These are phyloP conservation scores for Cryphonectria japonica DNA, from an alignment of 2,329 filamentous ascomycete genomes.

Conservation along the genomic window DNA sequence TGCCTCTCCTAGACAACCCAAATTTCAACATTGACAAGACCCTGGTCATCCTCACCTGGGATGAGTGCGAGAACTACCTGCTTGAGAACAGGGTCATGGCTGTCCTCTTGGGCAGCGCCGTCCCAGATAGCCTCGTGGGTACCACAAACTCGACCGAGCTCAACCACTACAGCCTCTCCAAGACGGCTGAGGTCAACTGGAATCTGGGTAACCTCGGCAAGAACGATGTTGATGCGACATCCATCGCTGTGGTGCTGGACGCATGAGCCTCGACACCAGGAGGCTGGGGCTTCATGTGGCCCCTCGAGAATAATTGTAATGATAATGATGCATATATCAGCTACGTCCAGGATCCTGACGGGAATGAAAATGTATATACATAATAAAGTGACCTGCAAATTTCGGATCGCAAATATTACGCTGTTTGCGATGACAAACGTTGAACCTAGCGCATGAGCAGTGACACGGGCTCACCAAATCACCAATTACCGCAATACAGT, in stretches of 20 bases:
- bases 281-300: not conserved
- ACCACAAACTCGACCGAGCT: conserved; percentile 34
- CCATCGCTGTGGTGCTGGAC: conserved; percentile 20
- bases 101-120: conserved; percentile 34
- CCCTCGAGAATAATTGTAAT: not conserved
- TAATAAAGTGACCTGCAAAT: not conserved
- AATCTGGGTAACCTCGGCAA: conserved; percentile 34
- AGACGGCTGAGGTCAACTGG: conserved; percentile 39
- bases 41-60: conserved; percentile 36
- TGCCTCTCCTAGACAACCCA: conserved; percentile 36
- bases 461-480: not conserved
- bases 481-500: not conserved
- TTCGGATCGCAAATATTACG: not conserved
- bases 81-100: conserved; percentile 34
- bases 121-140: conserved; percentile 32
- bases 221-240: conserved; percentile 31
- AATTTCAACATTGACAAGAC: conserved; percentile 43
- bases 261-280: conserved; percentile 22
- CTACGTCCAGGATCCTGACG: not conserved
- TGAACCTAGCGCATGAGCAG: not conserved
- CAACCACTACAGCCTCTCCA: conserved; percentile 37
- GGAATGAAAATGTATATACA: not conserved
- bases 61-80: conserved; percentile 36
- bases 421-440: not conserved
- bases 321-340: not conserved